Base-by-base conservation (phyloP, 805 yeast genomes). In the Wickerhamiella sorbophila region DNA sequence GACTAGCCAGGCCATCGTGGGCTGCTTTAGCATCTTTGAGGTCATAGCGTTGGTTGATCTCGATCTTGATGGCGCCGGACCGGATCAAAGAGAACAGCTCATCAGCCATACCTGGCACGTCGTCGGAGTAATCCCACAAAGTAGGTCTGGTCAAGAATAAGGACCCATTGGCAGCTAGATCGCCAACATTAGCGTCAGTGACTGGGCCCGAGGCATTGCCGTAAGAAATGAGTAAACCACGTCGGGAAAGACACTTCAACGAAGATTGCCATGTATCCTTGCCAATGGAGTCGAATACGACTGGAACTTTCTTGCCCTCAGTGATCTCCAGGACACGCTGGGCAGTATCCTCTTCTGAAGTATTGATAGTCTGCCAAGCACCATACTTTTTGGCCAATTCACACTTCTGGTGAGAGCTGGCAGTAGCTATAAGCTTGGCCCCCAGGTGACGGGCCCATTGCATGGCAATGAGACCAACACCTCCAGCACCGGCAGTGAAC, bases 401-500 rank as follows among this genome's bases (percentile, higher is more conserved):
- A 49, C 79, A 68, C 61, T 87, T 87, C 43, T 71, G 93, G 21
- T 69, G 73, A 10, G 83, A 67, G 1, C 95, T 84, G 4, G 93
- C 91, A 31, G 81, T 67, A 2, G 93, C 95, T 61, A 87, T 85
- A 36, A 77, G 86, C 48, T 73, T 77, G 3, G 86, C 95, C 17
- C 94, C 94, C 38, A 64, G 66, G 19, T 61, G 54, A 24, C 67
- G 59, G 39, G 79, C 60, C 60, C 86, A 63, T 58, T 86, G 95
- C 39, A 69, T 65, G 41, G 85, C 63, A 16, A 83, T 50, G 40
- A 73, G 69, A 4, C 97, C 97, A 39, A 83, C 88, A 43, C 96
- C 95, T 36, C 96, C 97, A 2, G 96, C 95, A 5, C 95, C 95
- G 3, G 96, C 96, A 65, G 86, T 84, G 20, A 84, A 77, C 37